Evolutionary conservation across 176 grass and related monocot species (phyloP), one percentile per base, ranked within the genome.

Genomic region (Neostapfia colusana): DNA sequence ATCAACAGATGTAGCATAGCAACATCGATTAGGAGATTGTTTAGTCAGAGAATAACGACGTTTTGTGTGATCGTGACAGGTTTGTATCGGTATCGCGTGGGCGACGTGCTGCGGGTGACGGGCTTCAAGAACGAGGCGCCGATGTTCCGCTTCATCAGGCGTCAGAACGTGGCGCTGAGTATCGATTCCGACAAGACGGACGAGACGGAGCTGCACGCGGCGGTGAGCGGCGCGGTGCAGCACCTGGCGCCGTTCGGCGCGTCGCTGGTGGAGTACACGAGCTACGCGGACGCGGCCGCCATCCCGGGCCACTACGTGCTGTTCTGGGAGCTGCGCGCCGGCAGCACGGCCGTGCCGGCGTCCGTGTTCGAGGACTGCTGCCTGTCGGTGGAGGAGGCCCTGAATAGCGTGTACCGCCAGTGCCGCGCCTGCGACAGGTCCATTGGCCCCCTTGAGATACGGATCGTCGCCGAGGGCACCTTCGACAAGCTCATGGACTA

Each of bases 401-500:
- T 99, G 1, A 99, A 99, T 61, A 92, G 82, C 81, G 95, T 99
- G 65, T 99, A 99, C 80, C 77, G 95, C 48, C 95, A 99, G 79
- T 84, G 95, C 46, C 87, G 95, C 43, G 82, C 80, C 10, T 90
- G 87, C 65, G 95, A 95, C 70, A 88, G 63, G 71, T 99, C 92
- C 27, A 92, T 99, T 46, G 87, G 95, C 0, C 89, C 95, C 41
- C 84, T 99, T 20, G 95, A 99, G 89, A 99, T 99, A 17, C 82
- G 92, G 43, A 56, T 92, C 39, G 95, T 99, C 48, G 84, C 84
- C 36, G 89, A 99, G 64, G 95, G 95, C 51, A 99, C 92, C 20
- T 99, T 99, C 77, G 95, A 99, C 80, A 99, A 99, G 78, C 79
- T 99, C 45, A 99, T 99, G 95, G 95, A 99, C 84, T 99, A 92